Base-by-base conservation (phyloP, 1,139 yeast species). In the Kurtzmaniella natalensis region DNA sequence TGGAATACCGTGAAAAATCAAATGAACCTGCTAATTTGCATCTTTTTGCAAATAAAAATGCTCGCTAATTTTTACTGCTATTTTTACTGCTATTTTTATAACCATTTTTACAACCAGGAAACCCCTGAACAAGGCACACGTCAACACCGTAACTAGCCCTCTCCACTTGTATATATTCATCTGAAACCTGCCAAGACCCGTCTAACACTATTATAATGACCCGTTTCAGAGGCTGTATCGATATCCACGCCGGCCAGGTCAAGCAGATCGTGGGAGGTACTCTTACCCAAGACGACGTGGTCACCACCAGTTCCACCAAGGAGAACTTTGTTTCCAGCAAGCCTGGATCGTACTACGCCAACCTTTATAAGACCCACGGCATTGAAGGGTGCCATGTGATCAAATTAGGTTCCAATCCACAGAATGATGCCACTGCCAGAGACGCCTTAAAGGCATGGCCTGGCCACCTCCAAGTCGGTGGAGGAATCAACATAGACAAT, bases 261-360 rank as follows among this genome's bases (percentile, higher is more conserved):
- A 94, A 92, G 53, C 98, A 92, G 57, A 92, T 92, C 34, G 97
- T 94, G 0, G 98, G 98, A 3, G 95, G 96, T 0, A 84, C 96
- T 0, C 67, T 94, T 17, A 65, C 70, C 0, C 68, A 70, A 9
- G 81, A 78, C 42, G 78, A 76, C 38, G 25, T 27, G 5, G 57
- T 56, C 20, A 39, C 49, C 3, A 38, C 44, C n/a, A 41, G 39
- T 22, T 43, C 59, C 5, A 44, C 57, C 2, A 69, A 81, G 10
- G 94, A 95, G 28, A 94, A 92, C 57, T 89, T 84, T 52, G 86
- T 89, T 3, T 80, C 95, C 7, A 60, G 73, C 19, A 72, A 83
- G 32, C 81, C 95, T 1, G 76, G 96, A 1, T 72, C 81, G 2
- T 81, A 76, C 58, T 92, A 81, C 51, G 88, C 95, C 2, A 45